Conservation (phyloP, 768 basidiomycete species). For the Gautieria morchelliformis region DNA sequence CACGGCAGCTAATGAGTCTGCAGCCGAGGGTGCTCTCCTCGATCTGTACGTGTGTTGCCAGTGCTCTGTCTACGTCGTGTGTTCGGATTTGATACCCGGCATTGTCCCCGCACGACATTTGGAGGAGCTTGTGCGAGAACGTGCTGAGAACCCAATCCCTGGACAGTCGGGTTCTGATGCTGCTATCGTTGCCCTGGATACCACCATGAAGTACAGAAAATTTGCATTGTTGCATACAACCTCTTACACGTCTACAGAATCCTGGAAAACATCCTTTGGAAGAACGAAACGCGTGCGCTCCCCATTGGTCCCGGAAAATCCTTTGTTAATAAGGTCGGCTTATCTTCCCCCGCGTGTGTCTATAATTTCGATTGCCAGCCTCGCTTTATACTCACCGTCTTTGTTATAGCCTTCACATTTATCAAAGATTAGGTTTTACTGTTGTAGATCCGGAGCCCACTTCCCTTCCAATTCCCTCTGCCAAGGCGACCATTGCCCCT, state of each 20-base stretch:
- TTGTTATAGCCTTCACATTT: constrained; percentile 29
- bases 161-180: constrained; percentile 48
- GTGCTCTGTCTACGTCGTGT: constrained; percentile 66
- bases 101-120: constrained; percentile 55
- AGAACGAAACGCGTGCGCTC: constrained; percentile 49
- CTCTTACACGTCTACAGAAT: constrained; percentile 35
- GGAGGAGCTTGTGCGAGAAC: constrained; percentile 57
- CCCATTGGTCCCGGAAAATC: constrained; percentile 37
- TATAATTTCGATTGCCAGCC: constrained; percentile 1
- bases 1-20: constrained; percentile 7
- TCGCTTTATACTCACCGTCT: constrained; percentile 9
- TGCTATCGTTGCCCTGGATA: constrained; percentile 53
- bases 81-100: constrained; percentile 61
- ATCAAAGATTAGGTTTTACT: constrained; percentile 31
- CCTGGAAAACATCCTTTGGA: constrained; percentile 70
- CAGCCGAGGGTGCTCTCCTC: constrained; percentile 30
- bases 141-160: constrained; percentile 42
- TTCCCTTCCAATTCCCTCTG: neutral
- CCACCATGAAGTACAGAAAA: constrained; percentile 48
- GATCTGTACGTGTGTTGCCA: constrained; percentile 83
- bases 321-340: constrained; percentile 60
- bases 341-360: constrained; percentile 50
- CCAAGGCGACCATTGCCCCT: constrained; percentile 37
- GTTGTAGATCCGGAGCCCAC: constrained; percentile 12
- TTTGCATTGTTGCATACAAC: constrained; percentile 1